Conservation (phyloP, 2,329 filamentous ascomycete genomes). For the Cercospora zeina region DNA sequence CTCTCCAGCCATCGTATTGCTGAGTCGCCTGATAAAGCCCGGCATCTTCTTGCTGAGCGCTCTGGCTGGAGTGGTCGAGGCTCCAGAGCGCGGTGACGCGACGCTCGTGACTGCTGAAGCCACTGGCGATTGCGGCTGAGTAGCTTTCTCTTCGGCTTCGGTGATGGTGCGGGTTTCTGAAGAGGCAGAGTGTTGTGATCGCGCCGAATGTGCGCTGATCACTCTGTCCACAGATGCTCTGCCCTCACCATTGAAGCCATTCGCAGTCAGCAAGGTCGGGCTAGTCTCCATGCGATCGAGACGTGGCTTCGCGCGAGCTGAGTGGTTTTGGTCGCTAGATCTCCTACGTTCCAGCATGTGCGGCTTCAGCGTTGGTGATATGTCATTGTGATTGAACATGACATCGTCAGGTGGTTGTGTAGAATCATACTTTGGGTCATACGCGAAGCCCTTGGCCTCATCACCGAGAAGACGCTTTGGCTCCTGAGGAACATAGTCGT, state of each 20-base stretch:
- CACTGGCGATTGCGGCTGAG: constrained; percentile 22
- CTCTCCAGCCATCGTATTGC: constrained; percentile 31
- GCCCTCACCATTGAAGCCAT: constrained; percentile 22
- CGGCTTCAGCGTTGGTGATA: constrained; percentile 21
- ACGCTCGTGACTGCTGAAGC: constrained; percentile 13
- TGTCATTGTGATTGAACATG: constrained; percentile 30
- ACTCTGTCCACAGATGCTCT: constrained; percentile 27
- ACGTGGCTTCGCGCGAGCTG: constrained; percentile 32
- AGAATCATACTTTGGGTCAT: constrained; percentile 35
- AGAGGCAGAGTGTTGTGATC: constrained; percentile 29
- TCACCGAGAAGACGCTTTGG: constrained; percentile 15
- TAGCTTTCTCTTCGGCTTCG: constrained; percentile 21
- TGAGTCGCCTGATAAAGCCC: constrained; percentile 39
- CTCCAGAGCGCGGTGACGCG: constrained; percentile 22
- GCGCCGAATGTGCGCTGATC: constrained; percentile 30
- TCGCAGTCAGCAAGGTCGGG: constrained; percentile 28
- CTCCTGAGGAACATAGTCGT: constrained; percentile 22
- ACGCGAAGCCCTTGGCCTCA: constrained; percentile 28
- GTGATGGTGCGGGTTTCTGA: constrained; percentile 34
- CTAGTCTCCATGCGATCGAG: constrained; percentile 37
- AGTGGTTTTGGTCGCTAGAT: constrained; percentile 33
- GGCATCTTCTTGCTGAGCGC: constrained; percentile 37
- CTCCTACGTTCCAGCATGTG: constrained; percentile 26
- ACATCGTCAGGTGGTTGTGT: constrained; percentile 30
- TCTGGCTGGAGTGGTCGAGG: constrained; percentile 32